Base-by-base conservation (phyloP, 371 early-diverging fungal species). In the Lichtheimia ramosa region DNA sequence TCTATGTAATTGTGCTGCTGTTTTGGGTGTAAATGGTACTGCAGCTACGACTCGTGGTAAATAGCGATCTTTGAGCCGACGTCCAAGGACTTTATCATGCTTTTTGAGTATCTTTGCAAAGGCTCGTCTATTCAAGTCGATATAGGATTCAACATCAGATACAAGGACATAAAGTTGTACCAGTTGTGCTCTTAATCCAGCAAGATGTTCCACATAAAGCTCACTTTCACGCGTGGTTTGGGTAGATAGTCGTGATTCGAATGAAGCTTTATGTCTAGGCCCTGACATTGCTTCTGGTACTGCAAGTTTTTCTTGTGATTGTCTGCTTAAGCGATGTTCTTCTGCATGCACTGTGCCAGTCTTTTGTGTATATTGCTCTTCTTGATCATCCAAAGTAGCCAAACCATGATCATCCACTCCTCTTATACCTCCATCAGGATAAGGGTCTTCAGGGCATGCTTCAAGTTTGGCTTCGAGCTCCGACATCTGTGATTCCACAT, bases 51-150 rank as follows among this genome's bases (percentile, higher is more conserved):
- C 83, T 20, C 63, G 64, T 14, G 70, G 61, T 65, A 86, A 74
- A 65, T 87, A 88, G 3, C 42, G 48, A 28, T 58, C 20, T 3
- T 58, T 60, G 48, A 89, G 79, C 15, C 81, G 74, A 15, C 71
- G 71, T 16, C 73, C 70, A 2, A 89, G 82, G 28, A 90, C 86
- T 34, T 94, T 96, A 80, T 97, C 97, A 63, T 87, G 93, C 75
- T 96, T 96, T 68, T 96, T 96, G 23, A 97, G 71, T 64, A 97
- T 92, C 74, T 95, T 97, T 72, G 80, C 77, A 72, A 99, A 97
- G 6, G 96, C 96, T 0, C 91, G 93, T 59, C 82, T 73, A 79
- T 99, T 97, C 52, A 97, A 83, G 46, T 90, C 85, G 40, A 88
- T 84, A 64, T 89, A 99, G 4, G 92, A 86, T 51, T 89, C 84